Percentiles rank a stretch among this genome's conserved stretches.
Evolutionary conservation across 768 basidiomycete species (phyloP).

Genomic region (Mycena leptocephala): DNA sequence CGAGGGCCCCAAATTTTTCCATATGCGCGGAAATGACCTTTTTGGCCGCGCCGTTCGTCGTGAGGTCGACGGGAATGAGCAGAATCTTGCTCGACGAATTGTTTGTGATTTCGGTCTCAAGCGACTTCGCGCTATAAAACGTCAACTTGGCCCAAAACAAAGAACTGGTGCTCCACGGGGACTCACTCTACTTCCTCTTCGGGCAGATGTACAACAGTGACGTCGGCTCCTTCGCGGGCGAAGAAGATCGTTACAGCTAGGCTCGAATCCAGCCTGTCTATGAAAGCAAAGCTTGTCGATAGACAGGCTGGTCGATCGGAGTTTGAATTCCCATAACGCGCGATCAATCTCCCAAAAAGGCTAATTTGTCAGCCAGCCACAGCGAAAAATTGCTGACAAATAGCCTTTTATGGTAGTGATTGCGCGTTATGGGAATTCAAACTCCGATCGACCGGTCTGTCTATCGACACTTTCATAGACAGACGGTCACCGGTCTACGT

Average conservation of each 20-base stretch:
- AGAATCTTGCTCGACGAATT: slow-evolving; percentile 53
- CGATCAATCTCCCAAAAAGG: too few species aligned
- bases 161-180: not conserved
- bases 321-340: too few species aligned
- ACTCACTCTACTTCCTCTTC: slow-evolving; percentile 65
- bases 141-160: not conserved
- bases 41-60: slow-evolving; percentile 58
- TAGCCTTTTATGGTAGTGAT: too few species aligned
- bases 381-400: too few species aligned
- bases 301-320: too few species aligned
- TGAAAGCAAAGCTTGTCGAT: too few species aligned
- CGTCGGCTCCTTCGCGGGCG: slow-evolving; percentile 67
- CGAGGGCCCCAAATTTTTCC: slow-evolving; percentile 59
- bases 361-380: too few species aligned
- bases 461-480: too few species aligned
- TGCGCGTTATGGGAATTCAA: too few species aligned
- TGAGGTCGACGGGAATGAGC: slow-evolving; percentile 60
- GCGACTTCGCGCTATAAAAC: slow-evolving; percentile 50
- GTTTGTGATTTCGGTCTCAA: slow-evolving; percentile 62
- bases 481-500: too few species aligned
- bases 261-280: too few species aligned
- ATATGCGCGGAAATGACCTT: slow-evolving; percentile 65
- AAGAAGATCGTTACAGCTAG: slow-evolving; percentile 67
- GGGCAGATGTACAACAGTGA: slow-evolving; percentile 69
- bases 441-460: too few species aligned